Percentiles rank a stretch among this genome's conserved stretches.
Conservation (phyloP, 176 grass and related monocot genomes). For the Neostapfia colusana region DNA sequence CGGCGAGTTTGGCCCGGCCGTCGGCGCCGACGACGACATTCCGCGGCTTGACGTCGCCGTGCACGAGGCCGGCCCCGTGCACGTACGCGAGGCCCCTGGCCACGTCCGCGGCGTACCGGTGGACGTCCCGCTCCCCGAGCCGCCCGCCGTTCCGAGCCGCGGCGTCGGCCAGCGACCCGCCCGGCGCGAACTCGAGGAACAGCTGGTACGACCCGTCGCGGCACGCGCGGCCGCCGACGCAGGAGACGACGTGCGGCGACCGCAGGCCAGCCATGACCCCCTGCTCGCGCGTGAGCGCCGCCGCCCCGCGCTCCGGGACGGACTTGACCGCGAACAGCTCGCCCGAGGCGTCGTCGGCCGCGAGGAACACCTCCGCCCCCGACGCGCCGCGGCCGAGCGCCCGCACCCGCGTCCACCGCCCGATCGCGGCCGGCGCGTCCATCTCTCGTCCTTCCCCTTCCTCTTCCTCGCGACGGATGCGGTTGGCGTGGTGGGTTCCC, state of each 20-base stretch:
- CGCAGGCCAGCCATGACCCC: conserved; percentile 31
- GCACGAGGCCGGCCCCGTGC: conserved; percentile 45
- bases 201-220: conserved; percentile 22
- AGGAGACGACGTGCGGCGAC: conserved; percentile 62
- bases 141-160: conserved; percentile 32
- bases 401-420: conserved; percentile 49
- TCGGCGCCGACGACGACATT: conserved; percentile 66
- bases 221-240: conserved; percentile 44
- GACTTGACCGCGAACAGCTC: conserved; percentile 68
- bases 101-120: conserved; percentile 36
- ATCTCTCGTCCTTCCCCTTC: neutral
- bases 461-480: neutral
- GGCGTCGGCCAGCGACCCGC: conserved; percentile 68
- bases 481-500: conserved; percentile 1
- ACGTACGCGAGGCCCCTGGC: conserved; percentile 56
- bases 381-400: conserved; percentile 67
- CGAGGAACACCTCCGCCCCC: conserved; percentile 60
- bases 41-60: conserved; percentile 75
- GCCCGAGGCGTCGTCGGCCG: conserved; percentile 24
- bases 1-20: conserved; percentile 64
- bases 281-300: conserved; percentile 44
- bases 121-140: conserved; percentile 35
- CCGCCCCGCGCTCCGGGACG: neutral
- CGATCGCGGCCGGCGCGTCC: neutral
- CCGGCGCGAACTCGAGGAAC: conserved; percentile 76